These are phyloP conservation scores for Globisporangium abappressorium DNA, from an alignment of 352 stramenopile species.

Conservation along the genomic window DNA sequence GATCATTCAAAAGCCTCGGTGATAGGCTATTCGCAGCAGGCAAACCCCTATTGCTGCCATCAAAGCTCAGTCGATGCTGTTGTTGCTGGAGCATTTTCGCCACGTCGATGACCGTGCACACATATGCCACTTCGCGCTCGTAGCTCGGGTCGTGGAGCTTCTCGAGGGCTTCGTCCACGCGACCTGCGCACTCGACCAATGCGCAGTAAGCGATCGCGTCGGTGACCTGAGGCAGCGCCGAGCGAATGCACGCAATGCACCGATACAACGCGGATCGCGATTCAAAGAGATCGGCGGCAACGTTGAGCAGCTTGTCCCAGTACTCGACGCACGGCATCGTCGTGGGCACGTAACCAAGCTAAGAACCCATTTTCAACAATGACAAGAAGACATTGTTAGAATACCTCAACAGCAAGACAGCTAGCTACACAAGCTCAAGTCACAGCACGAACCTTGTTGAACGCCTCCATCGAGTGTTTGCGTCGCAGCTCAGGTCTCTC, in stretches of 20 bases:
- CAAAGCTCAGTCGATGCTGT: slow-evolving; percentile 16
- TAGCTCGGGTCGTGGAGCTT: slow-evolving; percentile 52
- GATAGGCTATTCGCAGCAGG: not conserved
- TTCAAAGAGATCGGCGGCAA: slow-evolving; percentile 51
- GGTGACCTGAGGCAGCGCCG: slow-evolving; percentile 34
- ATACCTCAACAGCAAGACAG: not conserved
- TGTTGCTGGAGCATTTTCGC: slow-evolving; percentile 20
- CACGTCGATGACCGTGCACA: slow-evolving; percentile 54
- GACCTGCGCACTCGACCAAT: slow-evolving; percentile 48
- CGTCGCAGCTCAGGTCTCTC: slow-evolving; percentile 48
- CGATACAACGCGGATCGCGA: slow-evolving; percentile 35
- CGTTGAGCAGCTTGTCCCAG: slow-evolving; percentile 48
- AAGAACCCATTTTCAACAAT: slow-evolving; percentile 2
- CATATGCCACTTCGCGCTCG: slow-evolving; percentile 54
- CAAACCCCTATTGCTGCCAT: not conserved
- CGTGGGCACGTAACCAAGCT: slow-evolving; percentile 57
- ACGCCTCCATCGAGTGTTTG: slow-evolving; percentile 63
- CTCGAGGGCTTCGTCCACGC: slow-evolving; percentile 47
- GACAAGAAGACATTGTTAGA: not conserved
- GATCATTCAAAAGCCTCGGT: not conserved
- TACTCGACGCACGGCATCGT: slow-evolving; percentile 51
- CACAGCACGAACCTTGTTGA: slow-evolving; percentile 31
- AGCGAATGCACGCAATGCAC: slow-evolving; percentile 41
- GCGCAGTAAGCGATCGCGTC: slow-evolving; percentile 58
- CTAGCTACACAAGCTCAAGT: not conserved